Conservation (phyloP, 768 basidiomycete species). For the Pleurotus tuoliensis region DNA sequence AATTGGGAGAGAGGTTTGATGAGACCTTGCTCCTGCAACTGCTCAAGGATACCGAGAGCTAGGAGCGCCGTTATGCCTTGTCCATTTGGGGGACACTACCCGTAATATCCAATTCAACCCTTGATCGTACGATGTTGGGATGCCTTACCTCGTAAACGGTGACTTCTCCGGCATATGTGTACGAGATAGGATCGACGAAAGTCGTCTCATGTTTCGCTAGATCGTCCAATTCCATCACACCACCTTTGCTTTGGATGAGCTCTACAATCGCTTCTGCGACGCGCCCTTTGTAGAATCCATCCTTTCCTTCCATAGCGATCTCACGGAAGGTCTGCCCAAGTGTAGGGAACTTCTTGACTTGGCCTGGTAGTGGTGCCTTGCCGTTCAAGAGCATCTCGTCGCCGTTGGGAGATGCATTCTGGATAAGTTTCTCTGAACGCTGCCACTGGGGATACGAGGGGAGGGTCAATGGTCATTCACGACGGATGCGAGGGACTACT, state of each 20-base stretch:
- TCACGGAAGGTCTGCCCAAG: conserved; percentile 82
- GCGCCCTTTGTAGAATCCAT: conserved; percentile 92
- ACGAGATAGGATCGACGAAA: conserved; percentile 87
- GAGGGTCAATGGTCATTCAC: conserved; percentile 7
- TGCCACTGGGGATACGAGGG: conserved; percentile 39
- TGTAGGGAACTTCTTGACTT: conserved; percentile 77
- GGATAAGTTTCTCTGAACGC: conserved; percentile 64
- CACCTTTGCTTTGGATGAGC: conserved; percentile 80
- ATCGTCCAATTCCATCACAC: conserved; percentile 93
- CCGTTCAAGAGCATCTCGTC: conserved; percentile 85
- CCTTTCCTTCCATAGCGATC: conserved; percentile 77
- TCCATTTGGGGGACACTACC: conserved; percentile 91
- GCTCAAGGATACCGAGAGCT: conserved; percentile 90
- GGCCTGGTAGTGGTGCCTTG: conserved; percentile 79
- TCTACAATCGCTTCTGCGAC: conserved; percentile 88
- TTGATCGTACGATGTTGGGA: conserved; percentile 1
- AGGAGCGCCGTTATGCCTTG: conserved; percentile 95
- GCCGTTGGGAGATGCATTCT: conserved; percentile 81
- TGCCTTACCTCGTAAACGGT: conserved; percentile 83
- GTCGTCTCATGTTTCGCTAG: conserved; percentile 77
- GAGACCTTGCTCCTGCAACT: conserved; percentile 70
- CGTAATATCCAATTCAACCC: not conserved
- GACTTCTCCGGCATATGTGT: conserved; percentile 81
- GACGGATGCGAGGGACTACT: conserved; percentile 13
- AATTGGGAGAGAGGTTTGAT: conserved; percentile 67